Evolutionary conservation across 306 rosid species (phyloP).

Genomic region (Albizia julibrissin): DNA sequence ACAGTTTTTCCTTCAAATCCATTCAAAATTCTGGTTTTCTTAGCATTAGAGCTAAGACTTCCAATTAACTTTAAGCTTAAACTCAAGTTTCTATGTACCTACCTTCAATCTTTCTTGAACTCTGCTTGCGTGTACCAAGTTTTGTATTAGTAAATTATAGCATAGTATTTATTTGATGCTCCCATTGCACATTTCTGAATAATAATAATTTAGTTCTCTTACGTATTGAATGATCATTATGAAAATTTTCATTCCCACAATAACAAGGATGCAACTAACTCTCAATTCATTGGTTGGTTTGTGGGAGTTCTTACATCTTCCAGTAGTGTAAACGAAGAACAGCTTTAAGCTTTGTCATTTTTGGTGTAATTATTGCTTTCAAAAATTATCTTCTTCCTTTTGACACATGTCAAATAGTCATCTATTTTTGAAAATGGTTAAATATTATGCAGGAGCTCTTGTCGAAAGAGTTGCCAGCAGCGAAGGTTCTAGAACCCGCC

Average conservation of each 20-base stretch:
- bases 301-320: constrained; percentile 2
- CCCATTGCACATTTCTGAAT: neutral
- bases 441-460: constrained; percentile 66
- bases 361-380: neutral
- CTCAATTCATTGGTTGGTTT: neutral
- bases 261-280: neutral
- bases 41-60: neutral
- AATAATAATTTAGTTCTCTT: neutral
- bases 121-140: neutral
- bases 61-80: neutral
- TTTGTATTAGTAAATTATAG: neutral
- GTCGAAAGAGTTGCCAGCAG: constrained; percentile 70
- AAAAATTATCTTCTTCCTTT: constrained; percentile 1
- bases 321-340: neutral
- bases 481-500: constrained; percentile 58
- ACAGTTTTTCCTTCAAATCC: neutral
- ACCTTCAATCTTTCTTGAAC: neutral
- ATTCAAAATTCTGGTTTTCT: neutral
- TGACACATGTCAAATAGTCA: constrained; percentile 13
- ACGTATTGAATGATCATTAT: neutral
- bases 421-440: constrained; percentile 35
- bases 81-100: neutral
- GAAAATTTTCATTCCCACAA: neutral
- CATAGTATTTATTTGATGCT: neutral
- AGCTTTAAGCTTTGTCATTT: neutral